A percentile compares a stretch with the other conserved stretches of the same genome.
Evolutionary conservation across 2,329 filamentous ascomycete species (phyloP).

Genomic region (Daldinia eschscholtzii): DNA sequence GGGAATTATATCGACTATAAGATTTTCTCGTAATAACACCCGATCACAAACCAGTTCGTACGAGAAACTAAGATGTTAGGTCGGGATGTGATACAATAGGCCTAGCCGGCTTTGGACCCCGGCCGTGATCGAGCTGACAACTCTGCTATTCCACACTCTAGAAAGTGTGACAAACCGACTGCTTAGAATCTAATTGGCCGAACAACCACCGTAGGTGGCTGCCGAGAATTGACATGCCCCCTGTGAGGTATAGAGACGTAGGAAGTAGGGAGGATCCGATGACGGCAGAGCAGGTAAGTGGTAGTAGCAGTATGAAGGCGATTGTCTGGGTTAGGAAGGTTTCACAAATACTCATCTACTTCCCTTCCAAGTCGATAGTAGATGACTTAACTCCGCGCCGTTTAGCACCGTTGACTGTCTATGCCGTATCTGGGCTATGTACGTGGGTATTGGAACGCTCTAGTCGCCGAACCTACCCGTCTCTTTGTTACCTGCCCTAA

Average conservation of each 20-base stretch:
- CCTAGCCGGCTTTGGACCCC: constrained; percentile 6
- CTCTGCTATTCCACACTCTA: not conserved
- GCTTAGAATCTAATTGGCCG: constrained; percentile 33
- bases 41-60: not conserved
- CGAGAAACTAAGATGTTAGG: not conserved
- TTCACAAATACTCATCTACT: constrained; percentile 27
- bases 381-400: constrained; percentile 9
- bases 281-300: constrained; percentile 20
- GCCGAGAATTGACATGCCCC: constrained; percentile 11
- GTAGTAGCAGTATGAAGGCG: not conserved
- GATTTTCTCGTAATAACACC: constrained; percentile 3
- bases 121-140: not conserved
- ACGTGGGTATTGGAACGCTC: constrained; percentile 11
- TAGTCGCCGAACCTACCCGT: constrained; percentile 5
- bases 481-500: not conserved
- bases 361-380: constrained; percentile 7
- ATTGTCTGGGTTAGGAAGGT: constrained; percentile 37
- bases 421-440: not conserved
- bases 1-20: not conserved
- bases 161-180: constrained; percentile 12
- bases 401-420: constrained; percentile 7
- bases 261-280: constrained; percentile 26
- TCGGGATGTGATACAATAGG: constrained; percentile 1
- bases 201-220: constrained; percentile 24
- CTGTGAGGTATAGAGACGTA: constrained; percentile 11